Evolutionary conservation across 2,329 filamentous ascomycete species (phyloP).

Genomic region (Pseudogymnoascus sp.): DNA sequence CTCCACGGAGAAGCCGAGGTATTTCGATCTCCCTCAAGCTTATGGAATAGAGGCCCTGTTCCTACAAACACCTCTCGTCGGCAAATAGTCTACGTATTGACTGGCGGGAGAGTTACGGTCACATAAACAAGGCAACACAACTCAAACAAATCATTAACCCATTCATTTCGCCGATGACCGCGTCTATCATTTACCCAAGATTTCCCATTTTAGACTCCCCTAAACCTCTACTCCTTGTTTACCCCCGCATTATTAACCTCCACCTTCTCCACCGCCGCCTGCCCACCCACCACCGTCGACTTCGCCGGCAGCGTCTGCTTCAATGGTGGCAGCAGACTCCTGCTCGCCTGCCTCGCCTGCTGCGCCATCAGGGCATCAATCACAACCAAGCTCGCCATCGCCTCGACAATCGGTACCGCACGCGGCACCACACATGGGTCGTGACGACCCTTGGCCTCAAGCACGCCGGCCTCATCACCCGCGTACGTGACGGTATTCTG

Average conservation of each 20-base stretch:
- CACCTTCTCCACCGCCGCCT: slow-evolving; percentile 4
- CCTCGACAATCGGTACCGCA: slow-evolving; percentile 81
- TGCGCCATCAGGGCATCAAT: slow-evolving; percentile 85
- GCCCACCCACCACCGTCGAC: not conserved
- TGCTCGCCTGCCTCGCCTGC: slow-evolving; percentile 49
- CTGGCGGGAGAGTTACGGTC: not conserved
- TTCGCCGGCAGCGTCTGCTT: slow-evolving; percentile 18
- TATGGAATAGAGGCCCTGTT: not conserved
- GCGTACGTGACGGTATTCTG: slow-evolving; percentile 79
- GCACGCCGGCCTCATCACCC: slow-evolving; percentile 57
- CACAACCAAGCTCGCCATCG: slow-evolving; percentile 80
- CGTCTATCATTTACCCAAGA: slow-evolving; percentile 1
- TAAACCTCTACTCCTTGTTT: not conserved
- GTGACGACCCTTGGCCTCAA: slow-evolving; percentile 89
- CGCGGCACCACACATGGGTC: slow-evolving; percentile 88
- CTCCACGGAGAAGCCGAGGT: not conserved
- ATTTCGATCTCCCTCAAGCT: not conserved
- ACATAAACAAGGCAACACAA: not conserved
- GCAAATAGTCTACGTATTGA: not conserved
- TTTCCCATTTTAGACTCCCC: not conserved
- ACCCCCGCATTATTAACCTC: slow-evolving; percentile 5
- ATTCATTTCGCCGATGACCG: slow-evolving; percentile 1
- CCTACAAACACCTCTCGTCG: not conserved
- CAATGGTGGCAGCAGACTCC: slow-evolving; percentile 37
- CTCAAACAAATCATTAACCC: not conserved